Percentiles rank a stretch among this genome's conserved stretches.
phyloP scores from a whole-genome alignment of 78 protist species.

The Cavenderia fasciculata region DNA sequence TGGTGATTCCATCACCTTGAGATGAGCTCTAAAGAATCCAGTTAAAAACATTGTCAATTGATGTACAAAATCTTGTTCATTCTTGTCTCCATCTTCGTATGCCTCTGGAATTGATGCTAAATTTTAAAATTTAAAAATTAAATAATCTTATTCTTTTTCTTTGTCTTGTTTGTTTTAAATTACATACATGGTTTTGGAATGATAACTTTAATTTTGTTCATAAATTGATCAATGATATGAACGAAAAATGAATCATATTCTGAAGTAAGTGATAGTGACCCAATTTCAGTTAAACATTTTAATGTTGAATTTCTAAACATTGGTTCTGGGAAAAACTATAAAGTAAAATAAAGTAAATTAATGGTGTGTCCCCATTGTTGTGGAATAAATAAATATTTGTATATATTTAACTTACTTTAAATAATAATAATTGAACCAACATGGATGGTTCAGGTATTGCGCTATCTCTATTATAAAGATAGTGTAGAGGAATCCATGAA shows the following conservation, averaged over 20 bases:
- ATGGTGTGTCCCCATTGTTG: too few relatives aligned
- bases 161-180: not conserved
- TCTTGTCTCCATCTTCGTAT: constrained; percentile 42
- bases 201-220: constrained; percentile 51
- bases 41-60: constrained; percentile 87
- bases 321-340: constrained; percentile 85
- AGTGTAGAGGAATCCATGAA: constrained; percentile 98
- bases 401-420: too few relatives aligned
- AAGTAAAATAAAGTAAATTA: too few relatives aligned
- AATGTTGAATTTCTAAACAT: constrained; percentile 85
- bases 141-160: not conserved
- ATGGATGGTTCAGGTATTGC: too few relatives aligned
- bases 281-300: constrained; percentile 95
- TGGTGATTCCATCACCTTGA: constrained; percentile 79
- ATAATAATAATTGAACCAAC: too few relatives aligned
- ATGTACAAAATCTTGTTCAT: constrained; percentile 88
- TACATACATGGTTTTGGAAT: constrained; percentile 58
- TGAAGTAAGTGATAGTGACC: constrained; percentile 22
- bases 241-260: constrained; percentile 44
- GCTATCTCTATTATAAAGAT: constrained; percentile 95
- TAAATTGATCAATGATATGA: constrained; percentile 30
- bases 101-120: constrained; percentile 67
- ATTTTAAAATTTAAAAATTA: too few relatives aligned
- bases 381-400: too few relatives aligned
- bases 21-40: constrained; percentile 86